These are phyloP conservation scores for Cokeromyces recurvatus DNA, from an alignment of 371 early-diverging fungal species.

Conservation along the genomic window DNA sequence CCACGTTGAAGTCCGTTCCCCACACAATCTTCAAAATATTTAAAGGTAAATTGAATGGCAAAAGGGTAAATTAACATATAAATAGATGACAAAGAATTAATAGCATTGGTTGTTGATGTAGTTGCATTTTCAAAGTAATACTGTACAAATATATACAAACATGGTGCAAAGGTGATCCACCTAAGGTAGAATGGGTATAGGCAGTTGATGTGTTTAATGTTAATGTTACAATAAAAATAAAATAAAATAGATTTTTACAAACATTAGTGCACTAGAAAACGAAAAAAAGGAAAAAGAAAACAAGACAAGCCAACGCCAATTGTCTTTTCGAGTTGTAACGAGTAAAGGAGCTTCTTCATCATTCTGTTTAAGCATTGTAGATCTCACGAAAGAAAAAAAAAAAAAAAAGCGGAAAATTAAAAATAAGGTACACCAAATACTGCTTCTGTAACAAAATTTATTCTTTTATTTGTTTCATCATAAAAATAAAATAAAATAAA, in stretches of 20 bases:
- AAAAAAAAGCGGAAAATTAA: background rate
- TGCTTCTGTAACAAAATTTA: no score
- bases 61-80: slow-evolving; percentile 52
- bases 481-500: background rate
- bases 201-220: background rate
- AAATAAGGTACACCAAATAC: no score
- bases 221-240: background rate
- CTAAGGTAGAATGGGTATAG: no score
- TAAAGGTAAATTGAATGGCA: slow-evolving; percentile 38
- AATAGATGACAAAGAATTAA: slow-evolving; percentile 39
- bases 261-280: slow-evolving; percentile 41
- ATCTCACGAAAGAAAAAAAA: background rate
- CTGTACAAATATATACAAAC: slow-evolving; percentile 42
- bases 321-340: background rate
- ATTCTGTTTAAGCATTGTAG: background rate
- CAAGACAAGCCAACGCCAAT: slow-evolving; percentile 39
- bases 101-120: slow-evolving; percentile 33
- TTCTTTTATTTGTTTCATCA: background rate
- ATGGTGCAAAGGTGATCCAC: slow-evolving; percentile 58
- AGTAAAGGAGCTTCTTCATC: slow-evolving; percentile 15
- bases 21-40: slow-evolving; percentile 34
- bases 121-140: slow-evolving; percentile 33
- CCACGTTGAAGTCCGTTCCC: slow-evolving; percentile 42
- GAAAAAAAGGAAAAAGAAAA: slow-evolving; percentile 39
- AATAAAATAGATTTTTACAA: no score